Evolutionary conservation across 345 rosid genomes (phyloP), one percentile per base, ranked within the genome.

Genomic region (Carallia pectinifolia): DNA sequence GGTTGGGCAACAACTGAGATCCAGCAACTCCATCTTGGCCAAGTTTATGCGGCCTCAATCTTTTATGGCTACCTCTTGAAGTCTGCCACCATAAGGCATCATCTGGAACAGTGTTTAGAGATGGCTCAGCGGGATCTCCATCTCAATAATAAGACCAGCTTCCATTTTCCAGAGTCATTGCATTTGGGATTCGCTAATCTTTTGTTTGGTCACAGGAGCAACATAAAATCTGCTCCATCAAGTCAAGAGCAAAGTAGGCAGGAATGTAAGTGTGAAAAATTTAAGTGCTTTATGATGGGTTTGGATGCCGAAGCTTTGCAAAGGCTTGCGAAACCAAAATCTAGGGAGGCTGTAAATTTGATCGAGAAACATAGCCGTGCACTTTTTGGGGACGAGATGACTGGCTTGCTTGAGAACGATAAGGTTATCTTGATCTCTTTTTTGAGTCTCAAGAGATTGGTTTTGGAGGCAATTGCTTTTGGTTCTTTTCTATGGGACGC

Each of bases 401-500:
- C 67, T 5, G 81, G 82, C 44, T 47, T 53, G 38, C 66, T 73
- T 3, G 72, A 61, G 39, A 69, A 65, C 0, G 91, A 83, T 67
- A 89, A 84, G 74, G 70, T 84, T 39, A 85, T 95, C 3, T 62
- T 78, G 67, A 86, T 97, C 53, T 92, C 99, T 1, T 95, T 86
- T 76, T 88, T 88, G 15, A 95, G 97, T 80, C 47, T 95, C 76
- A 95, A 85, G 85, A 86, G 99, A 47, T 78, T 95, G 85, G 88
- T 90, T 66, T 71, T 90, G 30, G 99, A 95, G 74, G 99, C 97
- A 40, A 86, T 90, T 19, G 97, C 97, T 38, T 95, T 95, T 64
- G 99, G 99, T 55, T 82, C 86, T 50, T 95, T 95, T 70, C 88
- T 95, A 17, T 92, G 97, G 99, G 99, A 92, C 39, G 77, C 89